A percentile compares a stretch with the other conserved stretches of the same genome.
Evolutionary conservation across 2,329 filamentous ascomycete genomes (phyloP).

Genomic region (Rachicladosporium sp.): DNA sequence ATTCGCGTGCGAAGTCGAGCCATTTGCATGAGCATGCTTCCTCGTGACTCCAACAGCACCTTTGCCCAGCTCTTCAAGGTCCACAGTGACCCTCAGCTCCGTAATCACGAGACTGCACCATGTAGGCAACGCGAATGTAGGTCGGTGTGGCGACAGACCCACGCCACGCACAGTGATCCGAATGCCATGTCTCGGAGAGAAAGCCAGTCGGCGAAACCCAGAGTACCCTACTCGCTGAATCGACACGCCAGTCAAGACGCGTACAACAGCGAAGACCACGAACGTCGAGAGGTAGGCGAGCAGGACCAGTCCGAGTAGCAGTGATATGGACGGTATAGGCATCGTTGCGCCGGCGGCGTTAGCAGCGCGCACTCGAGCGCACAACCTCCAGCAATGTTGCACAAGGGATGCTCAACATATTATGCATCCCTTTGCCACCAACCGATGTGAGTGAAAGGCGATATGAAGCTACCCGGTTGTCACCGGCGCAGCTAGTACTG

Average conservation of each 20-base stretch:
- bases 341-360: constrained; percentile 23
- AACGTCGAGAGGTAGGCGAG: constrained; percentile 85
- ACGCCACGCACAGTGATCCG: constrained; percentile 81
- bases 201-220: constrained; percentile 80
- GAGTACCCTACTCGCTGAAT: constrained; percentile 92
- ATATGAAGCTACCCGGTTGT: too few species aligned
- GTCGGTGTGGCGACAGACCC: constrained; percentile 77
- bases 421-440: too few species aligned
- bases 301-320: constrained; percentile 73
- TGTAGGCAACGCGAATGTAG: constrained; percentile 92
- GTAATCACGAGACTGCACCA: constrained; percentile 85
- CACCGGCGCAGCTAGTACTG: too few species aligned
- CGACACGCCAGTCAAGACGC: constrained; percentile 84
- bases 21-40: constrained; percentile 10
- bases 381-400: too few species aligned
- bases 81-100: constrained; percentile 73
- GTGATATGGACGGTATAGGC: constrained; percentile 44
- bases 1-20: constrained; percentile 5
- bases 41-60: constrained; percentile 3
- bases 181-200: constrained; percentile 77
- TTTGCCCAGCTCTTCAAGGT: constrained; percentile 51
- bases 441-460: too few species aligned
- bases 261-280: constrained; percentile 81
- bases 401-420: too few species aligned
- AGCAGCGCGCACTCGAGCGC: constrained; percentile 6